Base-by-base conservation (phyloP, 768 basidiomycete species). In the Agrocybe praecox region DNA sequence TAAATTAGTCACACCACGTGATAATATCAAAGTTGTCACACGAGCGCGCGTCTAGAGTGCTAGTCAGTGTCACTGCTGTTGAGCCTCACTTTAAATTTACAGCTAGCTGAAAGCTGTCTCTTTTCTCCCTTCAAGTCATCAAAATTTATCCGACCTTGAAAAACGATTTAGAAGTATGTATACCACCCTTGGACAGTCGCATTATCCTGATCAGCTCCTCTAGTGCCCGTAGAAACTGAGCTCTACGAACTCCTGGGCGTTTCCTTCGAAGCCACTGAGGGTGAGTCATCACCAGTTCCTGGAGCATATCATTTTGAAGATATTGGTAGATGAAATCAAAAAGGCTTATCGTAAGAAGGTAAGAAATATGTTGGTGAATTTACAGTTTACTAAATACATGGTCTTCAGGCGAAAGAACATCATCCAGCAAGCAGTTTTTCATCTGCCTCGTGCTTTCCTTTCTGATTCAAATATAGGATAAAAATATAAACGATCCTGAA, bases 341-440 rank as follows among this genome's bases (percentile, higher is more conserved):
- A 92, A 91, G 68, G 95, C 95, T 15, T 98, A 98, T 69, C 88
- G 90, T 69, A 90, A 85, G 76, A 96, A 95, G 86, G 94, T 92
- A 75, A 63, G 65, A 69, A 32, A 29, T 54, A 33, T 33, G n/a
- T 21, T 33, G 45, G 46, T 53, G 60, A 44, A 57, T 52, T 50
- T 54, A 49, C 46, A 54, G 26, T 26, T 60, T 44, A 53, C 42
- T 53, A 66, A 57, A 52, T 56, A 14, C 36, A 15, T 12, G 36
- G 4, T 29, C 36, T 51, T 4, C 65, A 94, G 90, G 94, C 94
- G 29, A 93, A 88, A 68, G 85, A 92, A 67, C 88, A 92, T 61
- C 93, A 95, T 70, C 94, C 94, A 44, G 92, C 94, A 72, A 46
- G 71, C 63, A 18, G 23, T 22, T 23, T 18, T 44, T 22, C 42